Conservation (phyloP, 2,329 filamentous ascomycete genomes). For the Colletotrichum agaves region DNA sequence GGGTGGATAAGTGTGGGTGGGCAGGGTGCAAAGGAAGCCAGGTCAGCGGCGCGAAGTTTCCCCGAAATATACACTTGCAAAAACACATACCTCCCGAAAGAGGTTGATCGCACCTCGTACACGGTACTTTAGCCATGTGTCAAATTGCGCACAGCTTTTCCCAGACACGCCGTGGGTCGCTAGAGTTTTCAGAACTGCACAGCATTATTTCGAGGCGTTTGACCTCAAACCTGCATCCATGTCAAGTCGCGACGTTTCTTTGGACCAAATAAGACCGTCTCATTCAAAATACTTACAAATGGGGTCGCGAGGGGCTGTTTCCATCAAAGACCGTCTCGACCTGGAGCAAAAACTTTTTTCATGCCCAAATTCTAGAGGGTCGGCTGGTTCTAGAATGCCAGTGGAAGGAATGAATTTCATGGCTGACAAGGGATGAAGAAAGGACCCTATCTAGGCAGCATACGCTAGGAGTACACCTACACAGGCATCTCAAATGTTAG, state of each 20-base stretch:
- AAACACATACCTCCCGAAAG: too few relatives aligned
- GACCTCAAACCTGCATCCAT: slow-evolving; percentile 4
- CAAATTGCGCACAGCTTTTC: background rate
- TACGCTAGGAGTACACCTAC: too few relatives aligned
- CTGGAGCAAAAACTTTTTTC: background rate
- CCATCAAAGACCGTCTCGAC: background rate
- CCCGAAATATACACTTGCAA: too few relatives aligned
- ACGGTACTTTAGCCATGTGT: slow-evolving; percentile 20
- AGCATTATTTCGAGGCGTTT: slow-evolving; percentile 20
- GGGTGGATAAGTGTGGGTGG: too few relatives aligned
- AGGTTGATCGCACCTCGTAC: slow-evolving; percentile 5
- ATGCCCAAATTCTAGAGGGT: background rate
- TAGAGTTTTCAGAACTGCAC: background rate
- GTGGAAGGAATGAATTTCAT: slow-evolving; percentile 8
- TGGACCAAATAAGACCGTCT: slow-evolving; percentile 8
- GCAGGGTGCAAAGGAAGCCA: too few relatives aligned
- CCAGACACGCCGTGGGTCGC: background rate
- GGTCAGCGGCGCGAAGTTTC: too few relatives aligned
- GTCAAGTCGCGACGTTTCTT: slow-evolving; percentile 2
- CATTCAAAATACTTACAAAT: slow-evolving; percentile 10
- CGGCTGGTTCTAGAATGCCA: slow-evolving; percentile 16
- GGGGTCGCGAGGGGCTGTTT: slow-evolving; percentile 9
- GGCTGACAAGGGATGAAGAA: background rate
- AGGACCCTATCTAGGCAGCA: background rate
- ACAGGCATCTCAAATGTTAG: too few relatives aligned